A percentile compares a stretch with the other conserved stretches of the same genome.
These are phyloP conservation scores for Abrus precatorius DNA, from an alignment of 306 rosid genomes.

Conservation along the genomic window DNA sequence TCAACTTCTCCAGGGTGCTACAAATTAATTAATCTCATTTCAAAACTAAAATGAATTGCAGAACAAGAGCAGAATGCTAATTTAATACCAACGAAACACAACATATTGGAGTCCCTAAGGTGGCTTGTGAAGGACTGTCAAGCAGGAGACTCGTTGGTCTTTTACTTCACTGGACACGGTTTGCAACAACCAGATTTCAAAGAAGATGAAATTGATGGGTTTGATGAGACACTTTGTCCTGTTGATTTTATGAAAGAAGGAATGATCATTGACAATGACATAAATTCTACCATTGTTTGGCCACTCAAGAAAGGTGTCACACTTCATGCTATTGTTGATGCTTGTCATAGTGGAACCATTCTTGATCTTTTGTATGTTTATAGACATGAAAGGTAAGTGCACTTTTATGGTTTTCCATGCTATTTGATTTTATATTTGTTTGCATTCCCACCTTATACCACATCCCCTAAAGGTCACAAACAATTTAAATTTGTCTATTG, in stretches of 20 bases:
- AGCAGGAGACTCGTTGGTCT: conserved; percentile 74
- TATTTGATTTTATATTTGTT: not conserved
- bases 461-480: not conserved
- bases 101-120: conserved; percentile 64
- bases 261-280: conserved; percentile 68
- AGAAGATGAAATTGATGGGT: conserved; percentile 74
- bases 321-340: conserved; percentile 85
- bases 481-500: not conserved
- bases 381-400: conserved; percentile 50
- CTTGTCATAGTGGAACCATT: conserved; percentile 88
- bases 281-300: conserved; percentile 70
- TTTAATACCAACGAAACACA: conserved; percentile 69
- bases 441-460: not conserved
- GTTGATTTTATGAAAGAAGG: conserved; percentile 75
- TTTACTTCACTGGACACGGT: conserved; percentile 94
- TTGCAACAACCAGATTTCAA: conserved; percentile 70
- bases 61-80: conserved; percentile 49
- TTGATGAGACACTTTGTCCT: conserved; percentile 78
- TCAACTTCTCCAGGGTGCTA: not conserved
- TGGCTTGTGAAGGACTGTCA: conserved; percentile 84
- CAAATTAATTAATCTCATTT: conserved; percentile 9
- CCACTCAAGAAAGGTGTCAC: conserved; percentile 76
- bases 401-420: not conserved
- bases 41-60: conserved; percentile 40
- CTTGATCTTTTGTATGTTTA: conserved; percentile 74